Evolutionary conservation across 2,329 filamentous ascomycete genomes (phyloP), one percentile per base, ranked within the genome.

Genomic region (Aureobasidium pullulans): DNA sequence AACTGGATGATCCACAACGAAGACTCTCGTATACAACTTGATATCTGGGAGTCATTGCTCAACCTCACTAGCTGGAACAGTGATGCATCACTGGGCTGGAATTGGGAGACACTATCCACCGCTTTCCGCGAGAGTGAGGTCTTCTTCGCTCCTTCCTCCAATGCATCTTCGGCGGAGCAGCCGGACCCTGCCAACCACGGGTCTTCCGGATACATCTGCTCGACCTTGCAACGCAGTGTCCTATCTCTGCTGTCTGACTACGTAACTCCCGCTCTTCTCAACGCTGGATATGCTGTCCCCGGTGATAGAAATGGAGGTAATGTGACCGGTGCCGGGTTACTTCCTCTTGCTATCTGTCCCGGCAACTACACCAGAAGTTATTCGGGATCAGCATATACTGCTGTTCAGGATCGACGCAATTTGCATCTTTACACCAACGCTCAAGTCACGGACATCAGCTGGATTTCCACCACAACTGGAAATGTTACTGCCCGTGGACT

Each of bases 41-140:
- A 57, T 29, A 44, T 57, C 40, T 57, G 52, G 52, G 52, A 57
- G 13, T 31, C 16, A 11, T 6, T 57, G 40, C 52, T 57, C 39
- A 57, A 57, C 16, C 52, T 57, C 1, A 57, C 52, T 7, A 40
- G 52, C n/a, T 57, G 52, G 52, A 57, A 57, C 6, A 44, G 52
- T 39, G 39, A 57, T 2, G 46, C 40, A 15, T 29, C 46, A 1
- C 19, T 23, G 19, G 19, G 52, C 15, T 57, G 52, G 52, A 57
- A 57, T 8, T 57, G 52, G 52, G 39, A 57, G 5, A 57, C 40
- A 15, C 32, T 57, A 0, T 57, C 52, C 3, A 57, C 52, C 3
- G 52, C 40, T 0, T 57, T 57, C 29, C 42, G 52, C 2, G 52
- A 57, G n/a, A 44, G 40, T 10, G 52, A 57, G 40, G 32, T 29